These are phyloP conservation scores for Eutrema salsugineum DNA, from an alignment of 441 rosid species.

Conservation along the genomic window DNA sequence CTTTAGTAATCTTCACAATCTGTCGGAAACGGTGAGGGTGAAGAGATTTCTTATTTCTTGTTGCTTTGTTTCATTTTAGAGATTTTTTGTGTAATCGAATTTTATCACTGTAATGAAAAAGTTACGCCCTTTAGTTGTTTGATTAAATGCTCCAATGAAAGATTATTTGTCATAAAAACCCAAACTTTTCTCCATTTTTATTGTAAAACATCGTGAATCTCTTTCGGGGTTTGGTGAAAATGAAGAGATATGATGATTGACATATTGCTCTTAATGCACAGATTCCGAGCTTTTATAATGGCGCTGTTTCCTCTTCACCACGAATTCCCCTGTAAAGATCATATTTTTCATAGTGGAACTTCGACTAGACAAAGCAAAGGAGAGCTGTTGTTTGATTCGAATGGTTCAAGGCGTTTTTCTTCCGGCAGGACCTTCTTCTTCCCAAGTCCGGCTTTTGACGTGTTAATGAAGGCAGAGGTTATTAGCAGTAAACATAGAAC, in stretches of 20 bases:
- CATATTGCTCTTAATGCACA: background rate
- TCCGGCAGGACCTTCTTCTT: conserved; percentile 9
- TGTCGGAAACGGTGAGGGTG: background rate
- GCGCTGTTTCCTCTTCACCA: conserved; percentile 45
- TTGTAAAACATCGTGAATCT: background rate
- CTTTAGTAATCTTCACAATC: background rate
- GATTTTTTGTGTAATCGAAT: background rate
- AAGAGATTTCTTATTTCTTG: background rate
- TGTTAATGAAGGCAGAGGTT: conserved; percentile 11
- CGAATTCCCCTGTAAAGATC: conserved; percentile 42
- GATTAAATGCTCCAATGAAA: conserved; percentile 13
- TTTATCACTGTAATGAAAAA: background rate
- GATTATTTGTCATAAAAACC: background rate
- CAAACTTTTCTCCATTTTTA: background rate
- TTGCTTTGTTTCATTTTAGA: background rate
- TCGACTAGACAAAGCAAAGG: conserved; percentile 19
- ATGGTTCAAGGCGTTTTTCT: conserved; percentile 24
- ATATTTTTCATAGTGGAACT: conserved; percentile 21
- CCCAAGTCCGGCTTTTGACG: conserved; percentile 15
- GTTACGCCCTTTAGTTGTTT: conserved; percentile 7
- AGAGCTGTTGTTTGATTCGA: conserved; percentile 16
- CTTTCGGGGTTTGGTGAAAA: background rate
- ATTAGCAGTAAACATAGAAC: conserved; percentile 18
- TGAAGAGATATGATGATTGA: background rate
- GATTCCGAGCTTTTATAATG: conserved; percentile 41